Evolutionary conservation across 23 red algal species (phyloP).

Genomic region (Cyanidiococcus yangmingshanensis): DNA sequence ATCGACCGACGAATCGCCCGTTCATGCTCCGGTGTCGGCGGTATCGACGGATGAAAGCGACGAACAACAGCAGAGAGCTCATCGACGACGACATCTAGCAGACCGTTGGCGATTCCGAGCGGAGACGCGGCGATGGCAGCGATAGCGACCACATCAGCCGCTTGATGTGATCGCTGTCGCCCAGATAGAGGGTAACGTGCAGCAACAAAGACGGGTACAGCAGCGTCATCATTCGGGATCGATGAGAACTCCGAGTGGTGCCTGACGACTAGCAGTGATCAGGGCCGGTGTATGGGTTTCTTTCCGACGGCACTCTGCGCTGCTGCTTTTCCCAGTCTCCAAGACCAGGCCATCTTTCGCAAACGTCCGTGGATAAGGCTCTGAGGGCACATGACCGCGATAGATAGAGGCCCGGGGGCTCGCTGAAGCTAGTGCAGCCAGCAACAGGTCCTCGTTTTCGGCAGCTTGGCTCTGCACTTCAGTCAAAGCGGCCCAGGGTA

Average conservation of each 20-base stretch:
- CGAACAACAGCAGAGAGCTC: background rate
- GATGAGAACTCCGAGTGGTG: background rate
- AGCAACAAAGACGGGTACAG: background rate
- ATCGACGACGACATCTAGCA: background rate
- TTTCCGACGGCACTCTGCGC: background rate
- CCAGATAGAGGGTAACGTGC: background rate
- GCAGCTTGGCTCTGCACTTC: background rate
- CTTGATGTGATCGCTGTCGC: background rate
- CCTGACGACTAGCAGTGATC: background rate
- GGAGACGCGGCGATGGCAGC: conserved; percentile 2
- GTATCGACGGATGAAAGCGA: background rate
- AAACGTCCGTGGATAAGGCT: background rate
- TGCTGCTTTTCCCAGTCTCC: background rate
- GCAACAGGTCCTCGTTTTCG: background rate
- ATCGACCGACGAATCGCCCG: conserved; percentile 3
- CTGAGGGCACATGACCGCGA: background rate
- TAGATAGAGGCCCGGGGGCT: background rate
- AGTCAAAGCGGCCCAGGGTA: background rate
- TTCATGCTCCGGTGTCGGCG: background rate
- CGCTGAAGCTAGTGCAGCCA: background rate
- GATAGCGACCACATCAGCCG: background rate
- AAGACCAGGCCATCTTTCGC: background rate
- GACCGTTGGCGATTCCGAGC: background rate
- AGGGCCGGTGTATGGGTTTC: background rate
- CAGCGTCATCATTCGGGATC: background rate